Conservation (phyloP, 2,329 filamentous ascomycete genomes). For the Phyllosticta citrichinensis region DNA sequence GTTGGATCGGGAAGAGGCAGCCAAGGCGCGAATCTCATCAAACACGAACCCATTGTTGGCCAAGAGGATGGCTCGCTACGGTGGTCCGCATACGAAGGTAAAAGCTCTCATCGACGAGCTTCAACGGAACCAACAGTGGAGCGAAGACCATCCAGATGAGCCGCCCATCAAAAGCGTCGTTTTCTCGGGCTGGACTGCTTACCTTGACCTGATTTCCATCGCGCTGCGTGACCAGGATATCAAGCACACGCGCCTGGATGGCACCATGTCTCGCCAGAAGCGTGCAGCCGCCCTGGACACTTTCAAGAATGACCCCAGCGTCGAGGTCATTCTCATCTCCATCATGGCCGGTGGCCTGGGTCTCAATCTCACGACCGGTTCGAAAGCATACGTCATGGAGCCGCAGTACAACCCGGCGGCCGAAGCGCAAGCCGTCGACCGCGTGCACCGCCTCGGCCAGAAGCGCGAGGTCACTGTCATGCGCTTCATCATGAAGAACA, state of each 20-base stretch:
- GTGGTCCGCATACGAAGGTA: conserved; percentile 87
- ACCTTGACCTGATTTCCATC: conserved; percentile 83
- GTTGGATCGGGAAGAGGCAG: conserved; percentile 39
- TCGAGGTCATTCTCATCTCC: conserved; percentile 80
- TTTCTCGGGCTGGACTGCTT: conserved; percentile 92
- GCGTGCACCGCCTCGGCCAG: conserved; percentile 80
- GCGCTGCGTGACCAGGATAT: conserved; percentile 62
- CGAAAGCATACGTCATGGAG: conserved; percentile 92
- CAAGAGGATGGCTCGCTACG: conserved; percentile 58
- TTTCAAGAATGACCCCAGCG: conserved; percentile 61
- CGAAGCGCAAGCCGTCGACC: conserved; percentile 88
- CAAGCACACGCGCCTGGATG: conserved; percentile 71
- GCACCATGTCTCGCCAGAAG: conserved; percentile 68
- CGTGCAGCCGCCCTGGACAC: conserved; percentile 65
- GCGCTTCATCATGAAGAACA: conserved; percentile 79
- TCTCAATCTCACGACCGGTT: conserved; percentile 79
- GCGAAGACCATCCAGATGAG: conserved; percentile 50
- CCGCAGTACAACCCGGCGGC: conserved; percentile 95
- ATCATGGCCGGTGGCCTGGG: conserved; percentile 88
- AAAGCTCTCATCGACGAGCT: conserved; percentile 70
- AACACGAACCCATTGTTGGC: conserved; percentile 39
- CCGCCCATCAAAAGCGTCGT: conserved; percentile 85
- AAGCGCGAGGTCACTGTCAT: conserved; percentile 78
- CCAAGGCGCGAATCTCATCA: conserved; percentile 46
- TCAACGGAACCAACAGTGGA: conserved; percentile 52